These are phyloP conservation scores for Phyllosticta citribraziliensis DNA, from an alignment of 2,329 filamentous ascomycete species.

Conservation along the genomic window DNA sequence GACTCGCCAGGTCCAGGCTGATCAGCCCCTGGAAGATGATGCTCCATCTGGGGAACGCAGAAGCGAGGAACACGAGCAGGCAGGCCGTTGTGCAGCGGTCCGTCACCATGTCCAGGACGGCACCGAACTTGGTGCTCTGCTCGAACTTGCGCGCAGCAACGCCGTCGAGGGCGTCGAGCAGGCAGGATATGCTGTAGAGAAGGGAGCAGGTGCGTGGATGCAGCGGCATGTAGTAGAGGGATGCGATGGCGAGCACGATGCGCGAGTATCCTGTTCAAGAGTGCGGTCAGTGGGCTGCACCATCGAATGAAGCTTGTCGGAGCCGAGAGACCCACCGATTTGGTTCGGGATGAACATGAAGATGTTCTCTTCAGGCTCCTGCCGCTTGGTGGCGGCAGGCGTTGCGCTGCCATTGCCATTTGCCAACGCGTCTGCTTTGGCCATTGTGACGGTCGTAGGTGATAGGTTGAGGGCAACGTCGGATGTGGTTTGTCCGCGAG, in stretches of 20 bases:
- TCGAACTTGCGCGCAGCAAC: constrained; percentile 79
- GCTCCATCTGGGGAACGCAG: constrained; percentile 87
- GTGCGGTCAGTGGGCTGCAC: neutral
- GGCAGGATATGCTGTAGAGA: constrained; percentile 86
- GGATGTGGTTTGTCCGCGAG: neutral
- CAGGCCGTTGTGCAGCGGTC: constrained; percentile 96
- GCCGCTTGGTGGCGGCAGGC: neutral
- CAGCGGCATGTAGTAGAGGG: constrained; percentile 97
- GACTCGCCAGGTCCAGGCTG: constrained; percentile 83
- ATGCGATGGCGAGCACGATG: constrained; percentile 61
- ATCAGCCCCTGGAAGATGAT: constrained; percentile 93
- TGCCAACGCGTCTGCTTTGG: constrained; percentile 1
- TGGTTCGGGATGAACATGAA: constrained; percentile 45
- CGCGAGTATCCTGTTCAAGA: constrained; percentile 36
- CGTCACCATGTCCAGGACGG: constrained; percentile 97
- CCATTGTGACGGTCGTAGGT: neutral
- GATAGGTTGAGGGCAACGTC: neutral
- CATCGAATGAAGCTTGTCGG: neutral
- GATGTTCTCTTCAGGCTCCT: constrained; percentile 40
- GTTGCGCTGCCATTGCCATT: constrained; percentile 9
- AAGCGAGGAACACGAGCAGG: constrained; percentile 86
- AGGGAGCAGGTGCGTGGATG: constrained; percentile 92
- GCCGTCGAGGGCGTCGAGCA: constrained; percentile 91
- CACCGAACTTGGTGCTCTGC: constrained; percentile 91
- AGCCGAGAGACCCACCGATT: constrained; percentile 33